phyloP scores from a whole-genome alignment of 2,329 filamentous ascomycete species.

The Colletotrichum filicis region DNA sequence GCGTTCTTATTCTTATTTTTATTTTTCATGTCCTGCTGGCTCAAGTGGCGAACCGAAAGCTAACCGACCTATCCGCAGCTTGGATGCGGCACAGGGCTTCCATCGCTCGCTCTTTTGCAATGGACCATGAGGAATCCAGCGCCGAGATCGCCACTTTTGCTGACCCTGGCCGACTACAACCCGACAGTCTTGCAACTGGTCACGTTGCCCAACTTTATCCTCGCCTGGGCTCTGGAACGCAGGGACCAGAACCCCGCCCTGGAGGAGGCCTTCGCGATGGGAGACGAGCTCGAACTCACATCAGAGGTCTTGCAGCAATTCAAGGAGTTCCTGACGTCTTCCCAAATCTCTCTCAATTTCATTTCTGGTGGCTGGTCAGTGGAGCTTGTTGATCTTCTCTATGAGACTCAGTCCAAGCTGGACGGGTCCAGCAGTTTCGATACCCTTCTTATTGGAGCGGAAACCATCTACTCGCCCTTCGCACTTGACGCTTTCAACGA shows the following conservation, averaged over 20 bases:
- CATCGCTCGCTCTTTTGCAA: slow-evolving; percentile 77
- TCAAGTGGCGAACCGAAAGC: slow-evolving; percentile 33
- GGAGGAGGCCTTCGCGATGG: slow-evolving; percentile 57
- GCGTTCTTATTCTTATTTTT: background rate
- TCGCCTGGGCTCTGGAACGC: slow-evolving; percentile 71
- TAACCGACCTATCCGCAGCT: slow-evolving; percentile 60
- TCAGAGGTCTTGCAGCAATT: slow-evolving; percentile 70
- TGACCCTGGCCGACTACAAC: slow-evolving; percentile 84
- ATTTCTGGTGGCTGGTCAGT: slow-evolving; percentile 81
- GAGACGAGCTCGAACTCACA: slow-evolving; percentile 73
- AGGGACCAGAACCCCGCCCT: slow-evolving; percentile 50
- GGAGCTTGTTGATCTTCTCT: slow-evolving; percentile 70
- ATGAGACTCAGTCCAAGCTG: slow-evolving; percentile 40
- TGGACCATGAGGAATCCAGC: slow-evolving; percentile 56
- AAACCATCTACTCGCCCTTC: slow-evolving; percentile 86
- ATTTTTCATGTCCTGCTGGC: background rate
- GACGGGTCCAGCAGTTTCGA: slow-evolving; percentile 20
- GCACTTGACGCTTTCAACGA: slow-evolving; percentile 76
- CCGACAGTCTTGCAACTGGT: slow-evolving; percentile 80
- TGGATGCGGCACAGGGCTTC: slow-evolving; percentile 82
- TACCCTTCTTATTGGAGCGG: slow-evolving; percentile 75
- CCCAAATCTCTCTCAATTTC: slow-evolving; percentile 69
- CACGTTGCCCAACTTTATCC: slow-evolving; percentile 81
- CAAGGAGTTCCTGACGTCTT: slow-evolving; percentile 58
- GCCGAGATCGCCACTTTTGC: slow-evolving; percentile 54